phyloP scores from a whole-genome alignment of 306 rosid genomes.

The Hippophae rhamnoides region DNA sequence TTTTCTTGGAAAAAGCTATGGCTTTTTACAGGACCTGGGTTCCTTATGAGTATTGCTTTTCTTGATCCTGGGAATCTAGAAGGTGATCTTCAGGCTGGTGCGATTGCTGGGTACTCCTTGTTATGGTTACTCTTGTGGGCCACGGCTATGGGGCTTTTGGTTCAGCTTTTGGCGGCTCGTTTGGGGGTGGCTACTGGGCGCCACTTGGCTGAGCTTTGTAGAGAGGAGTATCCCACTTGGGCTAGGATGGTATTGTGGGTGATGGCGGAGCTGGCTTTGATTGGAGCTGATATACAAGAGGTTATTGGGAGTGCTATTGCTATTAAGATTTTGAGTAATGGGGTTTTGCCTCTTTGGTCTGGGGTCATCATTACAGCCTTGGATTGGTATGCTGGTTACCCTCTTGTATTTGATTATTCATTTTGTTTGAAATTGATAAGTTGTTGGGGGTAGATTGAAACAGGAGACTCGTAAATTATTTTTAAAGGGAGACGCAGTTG shows the following conservation, averaged over 20 bases:
- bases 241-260: slow-evolving; percentile 73
- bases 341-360: slow-evolving; percentile 76
- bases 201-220: slow-evolving; percentile 81
- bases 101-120: slow-evolving; percentile 83
- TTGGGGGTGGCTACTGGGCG: slow-evolving; percentile 92
- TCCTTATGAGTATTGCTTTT: slow-evolving; percentile 91
- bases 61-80: slow-evolving; percentile 91
- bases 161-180: slow-evolving; percentile 80
- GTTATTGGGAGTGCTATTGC: slow-evolving; percentile 98
- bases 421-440: background rate
- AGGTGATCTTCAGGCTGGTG: slow-evolving; percentile 94
- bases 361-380: slow-evolving; percentile 84
- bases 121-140: slow-evolving; percentile 93
- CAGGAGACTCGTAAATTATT: background rate
- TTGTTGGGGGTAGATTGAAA: background rate
- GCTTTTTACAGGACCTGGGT: slow-evolving; percentile 94
- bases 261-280: slow-evolving; percentile 86
- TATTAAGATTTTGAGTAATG: slow-evolving; percentile 67
- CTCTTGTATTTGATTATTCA: background rate
- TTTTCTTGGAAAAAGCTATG: slow-evolving; percentile 96
- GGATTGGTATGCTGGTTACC: slow-evolving; percentile 50
- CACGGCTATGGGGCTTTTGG: slow-evolving; percentile 75
- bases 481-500: no score
- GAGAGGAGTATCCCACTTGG: slow-evolving; percentile 91
- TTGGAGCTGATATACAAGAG: slow-evolving; percentile 95